A percentile compares a stretch with the other conserved stretches of the same genome.
These are phyloP conservation scores for Phytophthora multivora DNA, from an alignment of 352 stramenopile species.

Conservation along the genomic window DNA sequence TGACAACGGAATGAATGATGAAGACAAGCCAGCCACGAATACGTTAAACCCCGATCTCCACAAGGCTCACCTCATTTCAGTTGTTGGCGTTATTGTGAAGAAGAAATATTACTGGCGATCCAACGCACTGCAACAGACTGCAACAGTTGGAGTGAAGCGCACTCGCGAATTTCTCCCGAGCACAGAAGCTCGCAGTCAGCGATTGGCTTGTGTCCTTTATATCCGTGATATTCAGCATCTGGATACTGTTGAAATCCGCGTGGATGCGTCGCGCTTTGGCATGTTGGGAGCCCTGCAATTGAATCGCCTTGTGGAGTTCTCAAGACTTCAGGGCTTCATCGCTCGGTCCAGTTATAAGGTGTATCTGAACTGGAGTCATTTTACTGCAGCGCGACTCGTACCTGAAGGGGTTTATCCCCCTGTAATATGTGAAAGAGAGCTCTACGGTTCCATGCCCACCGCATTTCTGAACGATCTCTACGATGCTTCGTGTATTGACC, in stretches of 20 bases:
- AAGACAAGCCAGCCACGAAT: not conserved
- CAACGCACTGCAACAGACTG: constrained; percentile 7
- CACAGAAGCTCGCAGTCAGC: constrained; percentile 1
- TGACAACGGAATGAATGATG: not conserved
- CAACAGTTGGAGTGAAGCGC: constrained; percentile 14
- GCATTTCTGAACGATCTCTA: constrained; percentile 58
- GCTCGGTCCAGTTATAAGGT: constrained; percentile 64
- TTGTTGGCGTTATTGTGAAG: constrained; percentile 39
- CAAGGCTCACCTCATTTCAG: constrained; percentile 36
- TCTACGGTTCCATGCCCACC: constrained; percentile 49
- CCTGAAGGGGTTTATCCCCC: not conserved
- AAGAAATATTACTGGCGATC: constrained; percentile 39
- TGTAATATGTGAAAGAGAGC: constrained; percentile 26
- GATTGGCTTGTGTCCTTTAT: constrained; percentile 33
- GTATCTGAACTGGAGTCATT: constrained; percentile 61
- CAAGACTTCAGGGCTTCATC: constrained; percentile 60
- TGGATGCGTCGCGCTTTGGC: constrained; percentile 55
- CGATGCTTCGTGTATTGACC: constrained; percentile 40
- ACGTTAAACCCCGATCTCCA: constrained; percentile 35
- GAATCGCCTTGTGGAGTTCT: constrained; percentile 53
- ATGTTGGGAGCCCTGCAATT: constrained; percentile 32
- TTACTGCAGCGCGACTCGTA: constrained; percentile 27
- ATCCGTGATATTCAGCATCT: constrained; percentile 50
- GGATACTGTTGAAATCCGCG: constrained; percentile 52
- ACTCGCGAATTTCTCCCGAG: not conserved